Conservation (phyloP, 768 basidiomycete species). For the Rhizopogon roseolus region DNA sequence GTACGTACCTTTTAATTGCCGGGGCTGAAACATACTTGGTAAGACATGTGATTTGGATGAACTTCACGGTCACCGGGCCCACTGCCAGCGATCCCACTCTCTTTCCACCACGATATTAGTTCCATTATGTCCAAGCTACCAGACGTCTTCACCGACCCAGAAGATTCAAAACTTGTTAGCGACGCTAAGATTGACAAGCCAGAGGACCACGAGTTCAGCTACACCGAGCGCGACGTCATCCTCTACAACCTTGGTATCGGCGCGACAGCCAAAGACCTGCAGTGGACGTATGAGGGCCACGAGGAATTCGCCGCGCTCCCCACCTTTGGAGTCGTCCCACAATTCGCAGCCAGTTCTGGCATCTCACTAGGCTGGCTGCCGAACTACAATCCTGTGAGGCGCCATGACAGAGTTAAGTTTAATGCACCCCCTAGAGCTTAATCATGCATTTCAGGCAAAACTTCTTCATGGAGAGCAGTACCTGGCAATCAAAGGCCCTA, state of each 20-base stretch:
- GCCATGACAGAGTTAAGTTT: not conserved
- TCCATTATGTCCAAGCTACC: slow-evolving; percentile 34
- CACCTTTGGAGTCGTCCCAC: slow-evolving; percentile 94
- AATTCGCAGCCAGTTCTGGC: slow-evolving; percentile 68
- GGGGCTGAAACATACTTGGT: too few relatives aligned
- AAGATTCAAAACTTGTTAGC: slow-evolving; percentile 78
- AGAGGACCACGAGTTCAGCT: slow-evolving; percentile 60
- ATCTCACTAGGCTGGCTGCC: slow-evolving; percentile 84
- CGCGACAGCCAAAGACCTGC: slow-evolving; percentile 87
- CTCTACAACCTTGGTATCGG: slow-evolving; percentile 95
- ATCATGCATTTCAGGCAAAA: slow-evolving; percentile 57
- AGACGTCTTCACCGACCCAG: slow-evolving; percentile 61
- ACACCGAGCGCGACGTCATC: slow-evolving; percentile 87
- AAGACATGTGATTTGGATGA: slow-evolving; percentile 1
- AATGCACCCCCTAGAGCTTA: not conserved
- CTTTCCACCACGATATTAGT: not conserved
- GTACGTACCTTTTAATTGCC: too few relatives aligned
- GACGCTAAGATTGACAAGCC: slow-evolving; percentile 68
- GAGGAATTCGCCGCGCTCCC: slow-evolving; percentile 84
- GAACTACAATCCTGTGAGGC: slow-evolving; percentile 84
- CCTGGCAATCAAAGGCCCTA: slow-evolving; percentile 77
- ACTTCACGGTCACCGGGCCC: too few relatives aligned
- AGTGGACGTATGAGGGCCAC: slow-evolving; percentile 88
- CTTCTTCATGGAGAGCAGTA: slow-evolving; percentile 98
- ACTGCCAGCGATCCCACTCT: not conserved